Base-by-base conservation (phyloP, 768 basidiomycete genomes). In the Suillus subluteus region DNA sequence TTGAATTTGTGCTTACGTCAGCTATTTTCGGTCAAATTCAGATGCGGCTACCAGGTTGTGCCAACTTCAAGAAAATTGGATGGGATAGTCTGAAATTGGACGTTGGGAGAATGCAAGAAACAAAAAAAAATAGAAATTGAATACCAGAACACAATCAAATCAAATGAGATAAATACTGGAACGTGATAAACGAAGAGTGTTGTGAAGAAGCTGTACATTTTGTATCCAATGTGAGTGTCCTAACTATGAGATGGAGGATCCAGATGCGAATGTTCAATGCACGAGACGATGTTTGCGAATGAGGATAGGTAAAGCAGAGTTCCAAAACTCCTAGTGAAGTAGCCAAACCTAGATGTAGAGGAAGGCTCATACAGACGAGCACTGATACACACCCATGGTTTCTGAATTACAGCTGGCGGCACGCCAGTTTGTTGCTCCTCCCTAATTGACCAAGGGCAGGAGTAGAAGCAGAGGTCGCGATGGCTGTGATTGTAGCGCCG, bases 401-500 rank as follows among this genome's bases (percentile, higher is more conserved):
- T 30, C 18, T 13, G 6, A 4, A 18, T 18, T 30, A 41, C 41
- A 43, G 3, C 12, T 59, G 58, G 65, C 30, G 30, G 66, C 13
- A 40, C 23, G 23, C 35, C 21, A 62, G 23, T 63, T 21, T 54
- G 30, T 64, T n/a, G 65, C 58, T 69, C 65, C 69, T 74, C 40
- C 71, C 71, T 59, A 67, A 35, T 30, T 73, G 70, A 50, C 35
- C 58, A 64, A 62, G 62, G 30, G 69, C 52, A 54, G 78, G 56
- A 30, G 66, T 72, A 12, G 72, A 66, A 1, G 80, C 72, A n/a
- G 81, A 81, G 37, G 74, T 76, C 26, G 82, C 80, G 48, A 91
- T 90, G 1, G 88, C 81, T 8, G 87, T 87, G 41, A 91, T 87
- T 43, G 85, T 86, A 26, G 82, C 84, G 11, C 86, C 88, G 16